Conservation (phyloP, 2,329 filamentous ascomycete genomes). For the Pseudopithomyces chartarum region DNA sequence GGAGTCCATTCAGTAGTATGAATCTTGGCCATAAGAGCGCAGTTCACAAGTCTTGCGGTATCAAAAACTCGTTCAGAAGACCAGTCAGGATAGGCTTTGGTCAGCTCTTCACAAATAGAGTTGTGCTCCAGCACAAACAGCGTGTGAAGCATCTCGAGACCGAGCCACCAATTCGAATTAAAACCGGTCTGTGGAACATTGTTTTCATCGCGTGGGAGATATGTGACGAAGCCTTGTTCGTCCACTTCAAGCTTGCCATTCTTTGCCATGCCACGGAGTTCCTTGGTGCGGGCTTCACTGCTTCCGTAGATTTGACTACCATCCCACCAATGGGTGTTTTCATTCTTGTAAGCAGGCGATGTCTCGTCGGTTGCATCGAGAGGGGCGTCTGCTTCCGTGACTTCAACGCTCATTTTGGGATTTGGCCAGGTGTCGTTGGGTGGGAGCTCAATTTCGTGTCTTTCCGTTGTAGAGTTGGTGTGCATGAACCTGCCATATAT, state of each 20-base stretch:
- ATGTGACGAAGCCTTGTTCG: slow-evolving; percentile 38
- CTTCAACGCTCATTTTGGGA: slow-evolving; percentile 44
- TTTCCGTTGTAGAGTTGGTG: slow-evolving; percentile 30
- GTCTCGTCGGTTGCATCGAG: slow-evolving; percentile 45
- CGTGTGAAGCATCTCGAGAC: slow-evolving; percentile 54
- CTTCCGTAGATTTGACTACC: slow-evolving; percentile 55
- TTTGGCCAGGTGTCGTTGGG: slow-evolving; percentile 43
- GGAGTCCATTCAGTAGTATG: slow-evolving; percentile 58
- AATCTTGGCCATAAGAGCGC: slow-evolving; percentile 56
- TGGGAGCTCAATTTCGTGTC: slow-evolving; percentile 42
- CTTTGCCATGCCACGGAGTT: slow-evolving; percentile 40
- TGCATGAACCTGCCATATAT: slow-evolving; percentile 16
- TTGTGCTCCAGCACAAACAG: slow-evolving; percentile 56
- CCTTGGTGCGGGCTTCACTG: slow-evolving; percentile 42
- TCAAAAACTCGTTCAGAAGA: slow-evolving; percentile 51
- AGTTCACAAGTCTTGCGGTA: slow-evolving; percentile 52
- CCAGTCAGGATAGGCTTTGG: slow-evolving; percentile 44
- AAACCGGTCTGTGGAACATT: slow-evolving; percentile 51
- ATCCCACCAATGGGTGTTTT: slow-evolving; percentile 55
- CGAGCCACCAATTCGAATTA: slow-evolving; percentile 54
- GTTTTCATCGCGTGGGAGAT: slow-evolving; percentile 47
- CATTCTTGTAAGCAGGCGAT: slow-evolving; percentile 51
- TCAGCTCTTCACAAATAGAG: slow-evolving; percentile 49
- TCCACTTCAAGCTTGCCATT: slow-evolving; percentile 50
- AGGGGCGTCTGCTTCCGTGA: slow-evolving; percentile 41